Conservation (phyloP, 1,284 basidiomycete species). For the Gomphus bonarii region DNA sequence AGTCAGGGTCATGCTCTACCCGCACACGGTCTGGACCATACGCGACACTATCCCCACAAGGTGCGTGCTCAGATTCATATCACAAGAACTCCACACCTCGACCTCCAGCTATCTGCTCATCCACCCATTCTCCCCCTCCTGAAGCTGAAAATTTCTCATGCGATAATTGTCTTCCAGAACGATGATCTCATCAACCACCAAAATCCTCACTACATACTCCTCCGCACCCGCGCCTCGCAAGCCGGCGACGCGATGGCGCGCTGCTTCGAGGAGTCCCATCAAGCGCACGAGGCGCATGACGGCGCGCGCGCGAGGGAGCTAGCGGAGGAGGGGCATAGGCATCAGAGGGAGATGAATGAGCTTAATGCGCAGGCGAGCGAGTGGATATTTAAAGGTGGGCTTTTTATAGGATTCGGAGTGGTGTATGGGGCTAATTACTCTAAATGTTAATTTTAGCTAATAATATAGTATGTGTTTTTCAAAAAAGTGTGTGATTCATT, state of each 20-base stretch:
- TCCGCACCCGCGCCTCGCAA: constrained; percentile 64
- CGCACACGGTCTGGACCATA: constrained; percentile 1
- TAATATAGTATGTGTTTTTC: constrained; percentile 46
- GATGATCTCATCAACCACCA: constrained; percentile 57
- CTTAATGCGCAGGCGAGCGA: constrained; percentile 80
- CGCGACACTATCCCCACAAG: constrained; percentile 10
- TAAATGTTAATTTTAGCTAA: constrained; percentile 46
- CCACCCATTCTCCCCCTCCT: constrained; percentile 5
- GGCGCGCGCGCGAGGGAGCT: constrained; percentile 77
- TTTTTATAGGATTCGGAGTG: constrained; percentile 10
- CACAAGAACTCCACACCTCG: too few relatives aligned
- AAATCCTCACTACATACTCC: constrained; percentile 54
- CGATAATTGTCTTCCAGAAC: constrained; percentile 29
- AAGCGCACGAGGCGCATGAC: constrained; percentile 62
- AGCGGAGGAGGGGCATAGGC: constrained; percentile 73
- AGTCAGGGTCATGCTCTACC: neutral
- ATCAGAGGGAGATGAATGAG: constrained; percentile 72
- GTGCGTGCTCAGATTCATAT: constrained; percentile 13
- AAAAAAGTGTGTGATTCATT: neutral
- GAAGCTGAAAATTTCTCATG: constrained; percentile 7
- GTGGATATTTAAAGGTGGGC: constrained; percentile 78
- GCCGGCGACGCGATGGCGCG: constrained; percentile 66
- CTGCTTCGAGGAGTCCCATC: constrained; percentile 54
- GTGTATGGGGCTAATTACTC: neutral
- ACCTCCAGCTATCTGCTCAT: constrained; percentile 7